These are phyloP conservation scores for Rutstroemia sp. DNA, from an alignment of 2,329 filamentous ascomycete species.

Conservation along the genomic window DNA sequence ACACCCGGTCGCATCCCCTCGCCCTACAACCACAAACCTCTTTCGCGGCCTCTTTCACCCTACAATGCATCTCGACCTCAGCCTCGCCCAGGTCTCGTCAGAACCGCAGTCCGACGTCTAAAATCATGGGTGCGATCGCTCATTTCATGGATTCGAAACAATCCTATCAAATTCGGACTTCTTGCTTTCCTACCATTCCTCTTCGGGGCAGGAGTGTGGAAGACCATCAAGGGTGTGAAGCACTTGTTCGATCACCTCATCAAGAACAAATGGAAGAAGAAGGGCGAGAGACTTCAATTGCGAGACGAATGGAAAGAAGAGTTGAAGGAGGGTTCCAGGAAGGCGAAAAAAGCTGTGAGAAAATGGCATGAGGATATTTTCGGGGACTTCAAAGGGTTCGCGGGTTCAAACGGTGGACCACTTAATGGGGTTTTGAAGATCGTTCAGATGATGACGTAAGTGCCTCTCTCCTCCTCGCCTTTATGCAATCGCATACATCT, in stretches of 20 bases:
- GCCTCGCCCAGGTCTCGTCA: slow-evolving; percentile 21
- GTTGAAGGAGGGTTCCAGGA: neutral
- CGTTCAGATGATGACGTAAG: slow-evolving; percentile 26
- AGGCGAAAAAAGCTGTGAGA: slow-evolving; percentile 6
- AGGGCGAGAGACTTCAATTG: neutral
- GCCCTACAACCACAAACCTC: slow-evolving; percentile 12
- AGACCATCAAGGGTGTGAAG: neutral
- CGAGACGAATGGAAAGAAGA: neutral
- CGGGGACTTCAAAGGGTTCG: slow-evolving; percentile 24
- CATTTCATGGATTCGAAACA: slow-evolving; percentile 16
- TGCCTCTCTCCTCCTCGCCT: neutral
- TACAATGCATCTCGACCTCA: slow-evolving; percentile 21
- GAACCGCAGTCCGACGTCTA: slow-evolving; percentile 17
- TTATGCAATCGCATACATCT: too few relatives aligned
- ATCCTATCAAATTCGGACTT: slow-evolving; percentile 22
- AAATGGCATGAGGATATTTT: slow-evolving; percentile 18
- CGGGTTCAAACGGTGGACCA: slow-evolving; percentile 20
- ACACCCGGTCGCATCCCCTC: slow-evolving; percentile 15
- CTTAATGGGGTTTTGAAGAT: slow-evolving; percentile 26
- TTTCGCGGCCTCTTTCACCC: slow-evolving; percentile 15
- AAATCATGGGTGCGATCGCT: slow-evolving; percentile 12
- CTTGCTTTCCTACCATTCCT: slow-evolving; percentile 21
- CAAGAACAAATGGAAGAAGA: neutral
- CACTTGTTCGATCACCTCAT: neutral
- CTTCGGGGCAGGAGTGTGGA: slow-evolving; percentile 14